A percentile compares a stretch with the other conserved stretches of the same genome.
Conservation (phyloP, 2,329 filamentous ascomycete genomes). For the Chaetomium sp. region DNA sequence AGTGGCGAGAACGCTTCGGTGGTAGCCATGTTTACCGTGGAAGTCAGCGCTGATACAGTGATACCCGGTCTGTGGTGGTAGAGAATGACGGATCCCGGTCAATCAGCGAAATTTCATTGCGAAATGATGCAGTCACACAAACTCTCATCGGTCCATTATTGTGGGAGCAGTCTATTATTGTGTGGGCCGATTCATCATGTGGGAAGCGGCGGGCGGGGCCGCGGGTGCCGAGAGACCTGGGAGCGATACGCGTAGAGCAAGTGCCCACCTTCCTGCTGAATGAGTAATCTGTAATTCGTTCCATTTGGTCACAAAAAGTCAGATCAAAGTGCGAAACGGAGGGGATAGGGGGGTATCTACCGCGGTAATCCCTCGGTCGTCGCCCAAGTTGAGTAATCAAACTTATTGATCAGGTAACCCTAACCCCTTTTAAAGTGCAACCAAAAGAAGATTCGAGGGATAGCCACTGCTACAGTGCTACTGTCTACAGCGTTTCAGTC, state of each 20-base stretch:
- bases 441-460: too few species aligned
- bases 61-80: neutral
- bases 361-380: neutral
- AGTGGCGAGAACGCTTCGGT: conserved; percentile 1
- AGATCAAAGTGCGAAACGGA: neutral
- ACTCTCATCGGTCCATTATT: neutral
- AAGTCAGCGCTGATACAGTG: neutral
- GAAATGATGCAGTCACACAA: neutral
- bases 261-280: neutral
- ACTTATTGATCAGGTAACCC: neutral
- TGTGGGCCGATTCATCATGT: neutral
- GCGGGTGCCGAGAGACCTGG: conserved; percentile 10
- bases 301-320: neutral
- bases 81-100: neutral
- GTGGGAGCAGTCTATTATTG: neutral
- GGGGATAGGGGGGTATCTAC: neutral
- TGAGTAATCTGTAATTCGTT: neutral
- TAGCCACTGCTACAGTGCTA: too few species aligned
- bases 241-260: neutral
- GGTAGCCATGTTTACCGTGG: neutral
- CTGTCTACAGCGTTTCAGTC: too few species aligned
- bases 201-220: conserved; percentile 2
- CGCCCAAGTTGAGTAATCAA: neutral
- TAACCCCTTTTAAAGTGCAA: neutral
- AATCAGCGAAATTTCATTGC: neutral